A percentile compares a stretch with the other conserved stretches of the same genome.
phyloP scores from a whole-genome alignment of 2,329 filamentous ascomycete genomes.

The Alternaria sp. region DNA sequence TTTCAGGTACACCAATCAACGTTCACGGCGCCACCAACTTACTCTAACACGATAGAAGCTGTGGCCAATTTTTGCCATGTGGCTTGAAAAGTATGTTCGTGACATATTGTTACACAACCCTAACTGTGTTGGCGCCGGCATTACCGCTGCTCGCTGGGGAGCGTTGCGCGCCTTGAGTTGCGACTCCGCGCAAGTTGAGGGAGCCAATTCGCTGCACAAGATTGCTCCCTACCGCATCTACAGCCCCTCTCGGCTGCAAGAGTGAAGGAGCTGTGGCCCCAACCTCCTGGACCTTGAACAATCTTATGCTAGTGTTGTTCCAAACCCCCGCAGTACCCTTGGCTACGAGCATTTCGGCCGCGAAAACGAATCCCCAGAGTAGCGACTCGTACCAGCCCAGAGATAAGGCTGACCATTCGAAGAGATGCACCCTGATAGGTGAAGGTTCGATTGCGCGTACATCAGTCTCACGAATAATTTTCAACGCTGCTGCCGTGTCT shows the following conservation, averaged over 20 bases:
- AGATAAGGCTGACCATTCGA: conserved; percentile 90
- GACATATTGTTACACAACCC: conserved; percentile 45
- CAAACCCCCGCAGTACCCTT: conserved; percentile 91
- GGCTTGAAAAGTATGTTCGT: conserved; percentile 11
- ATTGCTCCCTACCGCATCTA: conserved; percentile 91
- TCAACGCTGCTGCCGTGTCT: conserved; percentile 53
- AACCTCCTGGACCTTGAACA: conserved; percentile 90
- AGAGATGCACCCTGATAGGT: conserved; percentile 80
- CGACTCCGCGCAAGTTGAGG: conserved; percentile 69
- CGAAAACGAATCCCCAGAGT: conserved; percentile 92
- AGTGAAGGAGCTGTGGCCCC: conserved; percentile 81
- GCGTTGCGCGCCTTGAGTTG: conserved; percentile 34
- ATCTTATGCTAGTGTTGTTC: conserved; percentile 86
- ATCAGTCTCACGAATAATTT: conserved; percentile 66
- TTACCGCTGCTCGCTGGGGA: conserved; percentile 29
- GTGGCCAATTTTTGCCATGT: conserved; percentile 20
- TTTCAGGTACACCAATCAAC: conserved; percentile 43
- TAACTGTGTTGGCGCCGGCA: conserved; percentile 39
- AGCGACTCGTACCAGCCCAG: conserved; percentile 96
- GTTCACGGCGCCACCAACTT: not conserved
- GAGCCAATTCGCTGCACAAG: conserved; percentile 86
- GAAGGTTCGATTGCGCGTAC: conserved; percentile 78
- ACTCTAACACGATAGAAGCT: conserved; percentile 20
- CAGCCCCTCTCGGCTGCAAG: conserved; percentile 84
- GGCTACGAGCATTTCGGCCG: conserved; percentile 84